Evolutionary conservation across 2,329 filamentous ascomycete species (phyloP).

Genomic region (Talaromyces sp.): DNA sequence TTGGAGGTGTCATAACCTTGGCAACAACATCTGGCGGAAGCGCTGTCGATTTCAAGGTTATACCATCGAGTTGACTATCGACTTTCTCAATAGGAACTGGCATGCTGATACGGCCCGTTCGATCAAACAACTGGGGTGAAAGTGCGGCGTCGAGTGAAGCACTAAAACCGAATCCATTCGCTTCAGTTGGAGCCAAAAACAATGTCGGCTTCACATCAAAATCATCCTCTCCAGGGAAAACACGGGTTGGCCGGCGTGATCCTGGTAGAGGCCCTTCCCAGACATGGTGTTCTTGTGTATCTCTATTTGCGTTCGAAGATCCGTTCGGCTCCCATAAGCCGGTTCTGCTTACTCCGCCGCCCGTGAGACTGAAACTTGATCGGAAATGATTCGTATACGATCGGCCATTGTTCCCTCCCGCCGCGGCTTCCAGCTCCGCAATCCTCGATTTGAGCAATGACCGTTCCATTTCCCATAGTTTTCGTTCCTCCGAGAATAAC

Average conservation of each 20-base stretch:
- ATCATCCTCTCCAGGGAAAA: slow-evolving; percentile 38
- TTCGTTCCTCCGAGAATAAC: slow-evolving; percentile 43
- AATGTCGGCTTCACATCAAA: slow-evolving; percentile 21
- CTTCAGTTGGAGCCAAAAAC: slow-evolving; percentile 29
- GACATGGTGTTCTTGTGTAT: slow-evolving; percentile 30
- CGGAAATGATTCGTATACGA: background rate
- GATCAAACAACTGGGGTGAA: slow-evolving; percentile 36
- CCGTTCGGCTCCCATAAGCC: slow-evolving; percentile 8
- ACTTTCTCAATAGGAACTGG: slow-evolving; percentile 46
- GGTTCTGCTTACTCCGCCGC: background rate
- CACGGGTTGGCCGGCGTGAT: slow-evolving; percentile 37
- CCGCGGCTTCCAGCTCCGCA: slow-evolving; percentile 36
- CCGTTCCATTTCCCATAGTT: slow-evolving; percentile 44
- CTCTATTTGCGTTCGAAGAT: background rate
- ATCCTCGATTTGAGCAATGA: slow-evolving; percentile 41
- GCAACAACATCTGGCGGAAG: slow-evolving; percentile 43
- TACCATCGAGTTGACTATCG: slow-evolving; percentile 46
- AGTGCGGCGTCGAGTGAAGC: slow-evolving; percentile 41
- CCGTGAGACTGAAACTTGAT: slow-evolving; percentile 2
- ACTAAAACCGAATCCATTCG: slow-evolving; percentile 27
- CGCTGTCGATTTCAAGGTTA: slow-evolving; percentile 46
- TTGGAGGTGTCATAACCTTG: slow-evolving; percentile 42
- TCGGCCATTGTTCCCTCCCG: slow-evolving; percentile 22
- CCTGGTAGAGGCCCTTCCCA: slow-evolving; percentile 44
- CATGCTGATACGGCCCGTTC: slow-evolving; percentile 29